Evolutionary conservation across 169 alveolate genomes (phyloP).

Genomic region (Cytauxzoon felis): DNA sequence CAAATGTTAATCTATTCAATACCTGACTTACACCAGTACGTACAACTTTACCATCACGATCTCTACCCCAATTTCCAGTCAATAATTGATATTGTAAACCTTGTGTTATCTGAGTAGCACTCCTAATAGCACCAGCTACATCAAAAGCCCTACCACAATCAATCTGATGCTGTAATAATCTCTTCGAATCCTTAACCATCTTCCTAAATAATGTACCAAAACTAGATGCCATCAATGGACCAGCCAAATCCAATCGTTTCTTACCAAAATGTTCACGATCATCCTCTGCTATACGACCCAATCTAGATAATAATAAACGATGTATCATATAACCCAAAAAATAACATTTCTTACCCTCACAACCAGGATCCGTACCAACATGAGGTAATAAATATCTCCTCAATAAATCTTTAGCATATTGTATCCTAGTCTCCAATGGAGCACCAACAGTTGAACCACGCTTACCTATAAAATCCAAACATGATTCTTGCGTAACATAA

Average conservation of each 20-base stretch:
- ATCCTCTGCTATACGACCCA: constrained; percentile 97
- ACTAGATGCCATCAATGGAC: constrained; percentile 95
- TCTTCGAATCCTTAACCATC: constrained; percentile 89
- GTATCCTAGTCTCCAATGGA: constrained; percentile 83
- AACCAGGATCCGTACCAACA: constrained; percentile 90
- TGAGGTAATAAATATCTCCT: constrained; percentile 98
- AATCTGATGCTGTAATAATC: constrained; percentile 86
- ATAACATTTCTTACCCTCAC: constrained; percentile 93
- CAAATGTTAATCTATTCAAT: constrained; percentile 95
- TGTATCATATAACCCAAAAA: constrained; percentile 99
- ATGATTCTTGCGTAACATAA: constrained; percentile 89
- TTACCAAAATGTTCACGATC: constrained; percentile 99
- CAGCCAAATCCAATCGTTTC: constrained; percentile 98
- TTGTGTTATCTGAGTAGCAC: constrained; percentile 86
- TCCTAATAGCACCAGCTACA: constrained; percentile 85
- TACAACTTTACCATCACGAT: constrained; percentile 92
- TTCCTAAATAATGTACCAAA: constrained; percentile 93
- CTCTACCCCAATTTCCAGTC: constrained; percentile 97
- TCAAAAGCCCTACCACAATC: constrained; percentile 87
- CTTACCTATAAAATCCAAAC: constrained; percentile 87
- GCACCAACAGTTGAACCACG: constrained; percentile 95
- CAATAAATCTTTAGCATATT: constrained; percentile 92
- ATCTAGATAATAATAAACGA: constrained; percentile 90
- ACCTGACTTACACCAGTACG: constrained; percentile 97
- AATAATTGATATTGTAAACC: constrained; percentile 82